Base-by-base conservation (phyloP, 1,139 yeast species). In the Saccharomyces hybrid region DNA sequence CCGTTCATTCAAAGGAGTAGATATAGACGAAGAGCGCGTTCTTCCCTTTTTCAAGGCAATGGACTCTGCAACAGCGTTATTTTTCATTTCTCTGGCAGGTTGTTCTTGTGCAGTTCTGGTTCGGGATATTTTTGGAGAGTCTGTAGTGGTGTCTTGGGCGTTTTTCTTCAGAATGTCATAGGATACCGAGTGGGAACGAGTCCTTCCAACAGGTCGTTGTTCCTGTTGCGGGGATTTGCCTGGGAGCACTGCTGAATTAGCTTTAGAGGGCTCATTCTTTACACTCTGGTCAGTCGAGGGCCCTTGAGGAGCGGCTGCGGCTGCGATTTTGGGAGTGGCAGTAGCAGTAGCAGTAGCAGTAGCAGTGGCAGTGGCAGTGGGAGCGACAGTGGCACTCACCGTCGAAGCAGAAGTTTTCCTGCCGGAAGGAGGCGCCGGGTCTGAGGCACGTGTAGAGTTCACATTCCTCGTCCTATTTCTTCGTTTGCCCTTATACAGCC, bases 401-500 rank as follows among this genome's bases (percentile, higher is more conserved):
- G 9, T 47, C 3, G 50, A 47, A 32, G 50, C 11, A 4, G 9
- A 19, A 14, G 50, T 32, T 34, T 47, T 46, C 47, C 44, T 51
- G 12, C n/a, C 27, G n/a, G 51, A 16, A 19, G 11, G 14, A 4
- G 50, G 14, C 4, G 44, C 50, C 2, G 50, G 16, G 2, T 28
- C 12, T 34, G 26, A 14, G 11, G 32, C 19, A 16, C 44, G 29
- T 46, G 49, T 32, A 27, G 19, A 26, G 42, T 48, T 49, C 34
- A 50, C n/a, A 48, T 34, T 47, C 47, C 26, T 31, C n/a, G 16
- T 32, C 42, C 32, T 47, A n/a, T 31, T 51, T 42, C 53, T 49
- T 55, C 55, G 57, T 53, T 60, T 63, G 14, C 67, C 67, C 54
- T 60, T 65, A 57, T 67, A 67, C 52, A 67, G 55, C 71, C 71